phyloP scores from a whole-genome alignment of 2,329 filamentous ascomycete species.

The Neocucurbitaria cava region DNA sequence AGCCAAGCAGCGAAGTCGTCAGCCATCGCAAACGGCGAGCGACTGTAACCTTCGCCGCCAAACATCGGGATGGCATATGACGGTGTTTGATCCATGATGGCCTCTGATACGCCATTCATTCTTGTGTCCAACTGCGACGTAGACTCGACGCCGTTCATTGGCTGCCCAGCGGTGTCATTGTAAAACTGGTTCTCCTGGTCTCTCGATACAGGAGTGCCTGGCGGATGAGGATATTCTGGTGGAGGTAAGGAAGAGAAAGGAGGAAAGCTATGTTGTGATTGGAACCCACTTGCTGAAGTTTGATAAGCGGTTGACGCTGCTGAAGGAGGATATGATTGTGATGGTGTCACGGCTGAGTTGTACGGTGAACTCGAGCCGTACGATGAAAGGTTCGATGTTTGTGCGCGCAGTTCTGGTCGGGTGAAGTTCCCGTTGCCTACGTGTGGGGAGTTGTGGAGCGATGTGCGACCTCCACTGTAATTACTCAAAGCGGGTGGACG shows the following conservation, averaged over 20 bases:
- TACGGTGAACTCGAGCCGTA: slow-evolving; percentile 47
- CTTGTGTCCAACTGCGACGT: slow-evolving; percentile 42
- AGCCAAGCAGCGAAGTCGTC: slow-evolving; percentile 88
- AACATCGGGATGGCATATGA: slow-evolving; percentile 82
- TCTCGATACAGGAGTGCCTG: slow-evolving; percentile 46
- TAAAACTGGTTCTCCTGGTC: slow-evolving; percentile 46
- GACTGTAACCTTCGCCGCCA: slow-evolving; percentile 80
- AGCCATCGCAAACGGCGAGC: slow-evolving; percentile 86
- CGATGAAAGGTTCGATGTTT: slow-evolving; percentile 44
- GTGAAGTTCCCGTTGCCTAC: slow-evolving; percentile 42
- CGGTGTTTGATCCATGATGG: slow-evolving; percentile 54
- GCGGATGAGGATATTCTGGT: slow-evolving; percentile 59
- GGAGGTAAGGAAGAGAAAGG: slow-evolving; percentile 66
- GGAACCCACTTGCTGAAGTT: slow-evolving; percentile 55
- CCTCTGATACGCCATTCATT: slow-evolving; percentile 47
- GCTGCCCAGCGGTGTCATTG: slow-evolving; percentile 44
- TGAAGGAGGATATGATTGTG: slow-evolving; percentile 57
- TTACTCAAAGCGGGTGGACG: slow-evolving; percentile 43
- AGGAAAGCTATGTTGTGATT: slow-evolving; percentile 67
- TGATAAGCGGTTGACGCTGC: slow-evolving; percentile 51
- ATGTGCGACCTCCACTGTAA: slow-evolving; percentile 37
- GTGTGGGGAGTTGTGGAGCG: slow-evolving; percentile 48
- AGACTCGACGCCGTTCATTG: slow-evolving; percentile 49
- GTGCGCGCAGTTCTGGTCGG: slow-evolving; percentile 44
- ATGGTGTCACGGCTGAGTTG: slow-evolving; percentile 50